Conservation (phyloP, 768 basidiomycete species). For the Suillus variegatus region DNA sequence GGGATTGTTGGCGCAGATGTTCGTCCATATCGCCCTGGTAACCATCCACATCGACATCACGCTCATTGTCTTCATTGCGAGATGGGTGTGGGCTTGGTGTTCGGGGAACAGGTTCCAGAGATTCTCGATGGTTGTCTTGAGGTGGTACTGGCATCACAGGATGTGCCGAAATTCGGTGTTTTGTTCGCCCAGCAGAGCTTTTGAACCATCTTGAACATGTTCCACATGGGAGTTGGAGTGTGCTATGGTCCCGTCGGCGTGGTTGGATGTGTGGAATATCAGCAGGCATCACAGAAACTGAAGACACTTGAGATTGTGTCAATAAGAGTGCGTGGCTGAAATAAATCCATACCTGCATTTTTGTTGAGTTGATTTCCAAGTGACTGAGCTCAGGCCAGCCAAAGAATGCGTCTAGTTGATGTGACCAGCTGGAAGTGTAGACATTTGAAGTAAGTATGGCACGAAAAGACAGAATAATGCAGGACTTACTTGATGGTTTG, state of each 20-base stretch:
- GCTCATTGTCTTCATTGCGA: not conserved
- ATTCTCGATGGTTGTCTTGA: no score
- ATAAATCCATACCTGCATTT: not conserved
- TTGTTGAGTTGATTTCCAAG: not conserved
- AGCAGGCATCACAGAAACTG: no score
- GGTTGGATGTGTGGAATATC: no score
- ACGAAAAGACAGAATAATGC: not conserved
- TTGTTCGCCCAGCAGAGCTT: no score
- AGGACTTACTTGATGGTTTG: not conserved
- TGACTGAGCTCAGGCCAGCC: not conserved
- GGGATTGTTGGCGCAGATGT: no score
- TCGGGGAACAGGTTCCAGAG: no score
- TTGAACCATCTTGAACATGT: no score
- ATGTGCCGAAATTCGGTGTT: no score
- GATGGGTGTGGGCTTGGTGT: not conserved
- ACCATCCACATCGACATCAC: not conserved
- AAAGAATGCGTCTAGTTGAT: not conserved
- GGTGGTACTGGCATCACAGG: no score
- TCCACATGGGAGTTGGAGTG: no score
- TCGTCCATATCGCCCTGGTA: not conserved
- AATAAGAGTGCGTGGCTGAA: not conserved
- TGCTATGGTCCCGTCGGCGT: no score
- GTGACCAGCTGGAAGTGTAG: not conserved
- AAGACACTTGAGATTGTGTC: not conserved
- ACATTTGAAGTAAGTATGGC: not conserved